Conservation (phyloP, 169 alveolate genomes). For the Theileria luwenshuni region DNA sequence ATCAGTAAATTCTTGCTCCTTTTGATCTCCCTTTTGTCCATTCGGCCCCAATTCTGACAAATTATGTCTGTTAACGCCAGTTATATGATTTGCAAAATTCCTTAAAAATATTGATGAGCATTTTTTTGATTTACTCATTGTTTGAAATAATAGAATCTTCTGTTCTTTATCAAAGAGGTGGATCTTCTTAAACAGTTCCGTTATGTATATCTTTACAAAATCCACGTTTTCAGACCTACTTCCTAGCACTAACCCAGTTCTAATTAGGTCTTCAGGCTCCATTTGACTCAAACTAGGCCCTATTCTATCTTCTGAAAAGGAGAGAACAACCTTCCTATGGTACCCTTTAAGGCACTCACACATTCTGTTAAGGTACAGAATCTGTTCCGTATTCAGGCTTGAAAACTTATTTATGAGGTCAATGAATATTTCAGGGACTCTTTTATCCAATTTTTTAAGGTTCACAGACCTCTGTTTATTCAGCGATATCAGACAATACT, state of each 20-base stretch:
- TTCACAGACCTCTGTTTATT: conserved; percentile 10
- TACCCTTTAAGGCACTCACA: conserved; percentile 54
- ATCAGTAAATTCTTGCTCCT: conserved; percentile 18
- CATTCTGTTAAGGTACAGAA: conserved; percentile 42
- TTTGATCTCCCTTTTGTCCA: neutral
- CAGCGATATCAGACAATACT: conserved; percentile 16
- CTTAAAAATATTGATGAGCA: conserved; percentile 47
- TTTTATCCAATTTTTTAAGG: conserved; percentile 19
- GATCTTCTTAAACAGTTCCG: conserved; percentile 28
- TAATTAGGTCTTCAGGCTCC: conserved; percentile 38
- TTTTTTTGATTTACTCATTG: conserved; percentile 31
- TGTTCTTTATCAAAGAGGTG: conserved; percentile 13
- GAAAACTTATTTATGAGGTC: conserved; percentile 30
- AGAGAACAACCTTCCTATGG: conserved; percentile 31
- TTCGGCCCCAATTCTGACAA: neutral
- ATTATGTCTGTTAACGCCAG: neutral
- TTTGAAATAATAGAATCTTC: conserved; percentile 31
- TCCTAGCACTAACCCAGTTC: conserved; percentile 37
- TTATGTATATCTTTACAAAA: conserved; percentile 50
- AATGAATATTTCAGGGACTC: conserved; percentile 47
- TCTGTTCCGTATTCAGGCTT: conserved; percentile 14
- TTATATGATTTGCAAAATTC: conserved; percentile 7
- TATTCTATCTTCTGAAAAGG: conserved; percentile 33
- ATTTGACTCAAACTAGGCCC: conserved; percentile 31
- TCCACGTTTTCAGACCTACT: conserved; percentile 34